Base-by-base conservation (phyloP, 345 rosid species). In the Conringia planisiliqua region DNA sequence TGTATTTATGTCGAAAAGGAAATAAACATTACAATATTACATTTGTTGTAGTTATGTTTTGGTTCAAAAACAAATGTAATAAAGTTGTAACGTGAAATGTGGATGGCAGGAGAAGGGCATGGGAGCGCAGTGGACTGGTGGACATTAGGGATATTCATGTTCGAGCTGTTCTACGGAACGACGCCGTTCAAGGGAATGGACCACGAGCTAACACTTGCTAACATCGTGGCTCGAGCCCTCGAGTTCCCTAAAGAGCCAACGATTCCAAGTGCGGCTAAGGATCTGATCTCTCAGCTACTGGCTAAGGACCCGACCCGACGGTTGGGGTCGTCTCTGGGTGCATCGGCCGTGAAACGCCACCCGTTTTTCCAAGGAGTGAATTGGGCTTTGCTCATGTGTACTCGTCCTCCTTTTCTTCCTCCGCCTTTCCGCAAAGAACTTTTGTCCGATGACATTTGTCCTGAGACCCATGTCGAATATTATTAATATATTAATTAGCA, bases 121-220 rank as follows among this genome's bases (percentile, higher is more conserved):
- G 96, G 96, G 9, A 90, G 90, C 33, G 85, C 90, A 0, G 97
- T 94, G 18, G 97, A 89, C 72, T 94, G 98, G 98, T 94, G 98
- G 98, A 94, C 97, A 0, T 61, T 90, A 1, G 97, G 96, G 63
- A 87, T 94, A 77, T 91, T 91, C 70, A 87, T 87, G 79, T 91
- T 80, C 43, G 96, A 94, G 74, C 80, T 94, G 5, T 88, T 90
- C 71, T 87, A 86, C 33, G 98, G 95, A 50, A 77, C 82, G 12
- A 91, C 98, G 0, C 96, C 97, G 7, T 94, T 91, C 38, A 78
- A 83, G 78, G 98, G 98, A 0, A 67, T 83, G 75, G 97, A 94
- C 85, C 95, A 91, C 54, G 97, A 94, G 87, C 66, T 88, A 77
- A 94, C 97, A 4, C 80, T 94, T 9, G 97, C 95, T 1, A 91